These are phyloP conservation scores for Psidium friedrichsthalianum DNA, from an alignment of 345 rosid species.

Conservation along the genomic window DNA sequence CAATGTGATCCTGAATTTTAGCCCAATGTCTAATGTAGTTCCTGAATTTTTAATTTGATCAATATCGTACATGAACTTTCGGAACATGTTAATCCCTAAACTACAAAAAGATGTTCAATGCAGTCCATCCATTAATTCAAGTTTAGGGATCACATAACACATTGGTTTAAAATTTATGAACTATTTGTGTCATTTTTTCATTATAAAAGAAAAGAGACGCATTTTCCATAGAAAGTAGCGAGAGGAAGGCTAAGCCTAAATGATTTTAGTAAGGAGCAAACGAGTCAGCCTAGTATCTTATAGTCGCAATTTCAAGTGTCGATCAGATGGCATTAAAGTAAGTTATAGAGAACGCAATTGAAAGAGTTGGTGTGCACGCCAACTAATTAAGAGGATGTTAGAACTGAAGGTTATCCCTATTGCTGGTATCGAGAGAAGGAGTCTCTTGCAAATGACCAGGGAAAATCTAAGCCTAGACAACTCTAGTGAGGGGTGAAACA, in stretches of 20 bases:
- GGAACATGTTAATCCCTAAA: too few relatives aligned
- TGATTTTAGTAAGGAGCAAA: not conserved
- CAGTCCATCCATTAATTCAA: too few relatives aligned
- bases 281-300: not conserved
- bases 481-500: not conserved
- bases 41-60: too few relatives aligned
- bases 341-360: not conserved
- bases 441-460: not conserved
- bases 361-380: not conserved
- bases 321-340: not conserved
- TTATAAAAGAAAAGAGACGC: too few relatives aligned
- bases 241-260: not conserved
- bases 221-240: too few relatives aligned
- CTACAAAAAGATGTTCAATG: too few relatives aligned
- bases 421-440: accelerated
- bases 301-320: not conserved
- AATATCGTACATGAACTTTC: too few relatives aligned
- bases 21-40: too few relatives aligned
- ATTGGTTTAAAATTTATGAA: too few relatives aligned
- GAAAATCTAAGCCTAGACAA: not conserved
- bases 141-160: too few relatives aligned
- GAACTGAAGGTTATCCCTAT: not conserved
- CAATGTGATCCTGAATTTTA: too few relatives aligned
- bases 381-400: not conserved
- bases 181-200: too few relatives aligned